Conservation (phyloP, 169 alveolate species). For the Plasmodium vinckei region DNA sequence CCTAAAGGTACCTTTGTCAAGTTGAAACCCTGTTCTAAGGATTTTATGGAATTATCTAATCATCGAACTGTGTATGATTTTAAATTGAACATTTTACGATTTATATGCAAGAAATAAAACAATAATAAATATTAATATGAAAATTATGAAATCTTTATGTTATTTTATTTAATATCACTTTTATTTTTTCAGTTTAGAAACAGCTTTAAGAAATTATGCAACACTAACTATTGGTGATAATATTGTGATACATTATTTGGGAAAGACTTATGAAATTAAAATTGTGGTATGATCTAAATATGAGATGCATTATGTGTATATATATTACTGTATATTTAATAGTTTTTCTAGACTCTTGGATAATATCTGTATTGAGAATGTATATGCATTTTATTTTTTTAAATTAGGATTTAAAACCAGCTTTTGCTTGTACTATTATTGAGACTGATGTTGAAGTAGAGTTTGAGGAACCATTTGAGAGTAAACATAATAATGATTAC, state of each 20-base stretch:
- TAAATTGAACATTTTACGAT: neutral
- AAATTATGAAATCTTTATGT: no score
- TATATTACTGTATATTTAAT: neutral
- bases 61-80: constrained; percentile 93
- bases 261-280: constrained; percentile 90
- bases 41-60: constrained; percentile 94
- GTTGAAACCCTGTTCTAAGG: constrained; percentile 92
- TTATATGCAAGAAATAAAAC: no score
- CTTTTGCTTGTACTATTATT: constrained; percentile 92
- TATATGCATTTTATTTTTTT: neutral
- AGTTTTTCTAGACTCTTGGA: neutral
- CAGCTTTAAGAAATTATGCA: constrained; percentile 92
- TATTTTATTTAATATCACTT: neutral
- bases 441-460: constrained; percentile 96
- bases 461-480: constrained; percentile 82
- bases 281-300: constrained; percentile 84
- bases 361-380: neutral
- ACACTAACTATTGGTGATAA: constrained; percentile 94
- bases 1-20: constrained; percentile 93
- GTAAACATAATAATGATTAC: constrained; percentile 16
- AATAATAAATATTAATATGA: no score
- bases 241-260: constrained; percentile 91
- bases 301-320: neutral
- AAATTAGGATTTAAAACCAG: constrained; percentile 90
- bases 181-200: constrained; percentile 85